phyloP scores from a whole-genome alignment of 495 filamentous ascomycete species.

The Evansstolkia leycettana region DNA sequence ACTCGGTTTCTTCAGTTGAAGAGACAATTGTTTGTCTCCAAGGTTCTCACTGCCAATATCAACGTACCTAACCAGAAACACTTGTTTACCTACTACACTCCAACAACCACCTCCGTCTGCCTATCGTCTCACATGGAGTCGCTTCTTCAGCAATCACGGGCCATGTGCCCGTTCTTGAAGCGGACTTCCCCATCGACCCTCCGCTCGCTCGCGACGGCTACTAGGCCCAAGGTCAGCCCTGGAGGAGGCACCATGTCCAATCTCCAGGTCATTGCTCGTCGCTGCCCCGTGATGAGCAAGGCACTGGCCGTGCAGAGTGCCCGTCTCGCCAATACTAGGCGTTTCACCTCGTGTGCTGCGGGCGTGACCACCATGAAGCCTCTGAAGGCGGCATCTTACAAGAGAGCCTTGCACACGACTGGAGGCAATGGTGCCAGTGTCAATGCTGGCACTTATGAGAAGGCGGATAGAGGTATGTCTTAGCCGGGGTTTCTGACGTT shows the following conservation, averaged over 20 bases:
- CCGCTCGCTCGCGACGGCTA: constrained; percentile 75
- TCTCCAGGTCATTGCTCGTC: constrained; percentile 83
- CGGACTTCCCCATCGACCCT: constrained; percentile 83
- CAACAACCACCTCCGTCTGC: too few species aligned
- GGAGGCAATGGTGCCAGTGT: constrained; percentile 61
- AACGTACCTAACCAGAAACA: too few species aligned
- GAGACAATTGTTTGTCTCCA: too few species aligned
- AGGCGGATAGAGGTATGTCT: constrained; percentile 45
- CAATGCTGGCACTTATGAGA: constrained; percentile 47
- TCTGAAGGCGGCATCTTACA: too few species aligned
- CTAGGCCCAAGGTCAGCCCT: constrained; percentile 52
- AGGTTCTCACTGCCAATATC: too few species aligned
- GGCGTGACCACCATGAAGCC: constrained; percentile 24
- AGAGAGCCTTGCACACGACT: constrained; percentile 65
- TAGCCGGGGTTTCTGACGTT: too few species aligned
- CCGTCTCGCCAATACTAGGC: constrained; percentile 34
- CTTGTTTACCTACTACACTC: not conserved
- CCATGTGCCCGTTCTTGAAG: constrained; percentile 94
- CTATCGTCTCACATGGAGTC: constrained; percentile 62
- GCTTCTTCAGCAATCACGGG: constrained; percentile 82
- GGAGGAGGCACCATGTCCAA: constrained; percentile 94
- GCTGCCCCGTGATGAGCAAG: constrained; percentile 98
- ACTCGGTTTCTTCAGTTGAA: too few species aligned
- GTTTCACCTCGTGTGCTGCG: constrained; percentile 30
- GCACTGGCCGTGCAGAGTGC: constrained; percentile 82